phyloP scores from a whole-genome alignment of 1,284 basidiomycete genomes.

The Moesziomyces sp. region DNA sequence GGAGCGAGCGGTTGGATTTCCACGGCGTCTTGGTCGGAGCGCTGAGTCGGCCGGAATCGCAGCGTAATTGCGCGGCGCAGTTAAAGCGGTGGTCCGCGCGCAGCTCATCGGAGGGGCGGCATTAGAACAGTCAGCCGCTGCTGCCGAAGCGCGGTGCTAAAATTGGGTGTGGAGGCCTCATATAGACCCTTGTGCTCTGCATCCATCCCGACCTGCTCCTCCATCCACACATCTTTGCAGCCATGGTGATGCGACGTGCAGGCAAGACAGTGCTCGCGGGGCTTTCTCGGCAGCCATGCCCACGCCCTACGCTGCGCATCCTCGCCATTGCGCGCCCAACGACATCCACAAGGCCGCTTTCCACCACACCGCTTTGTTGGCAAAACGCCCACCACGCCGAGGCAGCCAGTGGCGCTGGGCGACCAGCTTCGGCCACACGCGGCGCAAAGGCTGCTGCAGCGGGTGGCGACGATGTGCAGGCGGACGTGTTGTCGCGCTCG shows the following conservation, averaged over 20 bases:
- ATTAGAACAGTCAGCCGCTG: no score
- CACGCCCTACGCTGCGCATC: neutral
- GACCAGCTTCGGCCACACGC: no score
- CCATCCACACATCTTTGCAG: neutral
- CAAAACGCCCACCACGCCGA: constrained; percentile 8
- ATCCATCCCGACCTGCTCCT: neutral
- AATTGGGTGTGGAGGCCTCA: neutral
- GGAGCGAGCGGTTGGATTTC: no score
- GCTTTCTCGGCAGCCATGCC: constrained; percentile 6
- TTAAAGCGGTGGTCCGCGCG: neutral
- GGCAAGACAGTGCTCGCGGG: neutral
- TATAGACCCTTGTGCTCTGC: neutral
- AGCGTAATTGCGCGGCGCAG: neutral
- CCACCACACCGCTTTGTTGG: neutral
- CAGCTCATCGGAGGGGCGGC: neutral
- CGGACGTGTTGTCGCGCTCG: constrained; percentile 21
- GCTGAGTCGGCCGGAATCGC: neutral
- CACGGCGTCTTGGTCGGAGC: neutral
- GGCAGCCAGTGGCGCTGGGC: no score
- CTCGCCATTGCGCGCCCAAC: neutral
- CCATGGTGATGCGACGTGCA: neutral
- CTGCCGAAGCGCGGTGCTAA: no score
- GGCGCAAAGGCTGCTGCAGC: neutral
- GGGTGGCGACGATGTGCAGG: neutral
- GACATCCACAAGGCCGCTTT: neutral